These are phyloP conservation scores for Linum trigynum DNA, from an alignment of 345 rosid species.

Conservation along the genomic window DNA sequence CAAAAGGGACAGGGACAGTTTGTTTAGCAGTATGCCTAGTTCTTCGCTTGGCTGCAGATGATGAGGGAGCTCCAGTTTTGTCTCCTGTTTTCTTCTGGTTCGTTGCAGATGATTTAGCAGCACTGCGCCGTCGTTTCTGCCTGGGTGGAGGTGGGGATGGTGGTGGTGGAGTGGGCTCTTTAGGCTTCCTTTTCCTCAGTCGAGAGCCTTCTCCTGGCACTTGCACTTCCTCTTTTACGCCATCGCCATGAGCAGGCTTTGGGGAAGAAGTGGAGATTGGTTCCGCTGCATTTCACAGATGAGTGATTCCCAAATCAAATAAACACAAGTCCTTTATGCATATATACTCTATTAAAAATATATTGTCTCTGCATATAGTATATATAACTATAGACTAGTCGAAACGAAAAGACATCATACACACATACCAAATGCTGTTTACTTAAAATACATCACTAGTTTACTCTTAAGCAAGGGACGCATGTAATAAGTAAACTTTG, in stretches of 20 bases:
- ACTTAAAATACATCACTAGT: too few species aligned
- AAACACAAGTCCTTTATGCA: background rate
- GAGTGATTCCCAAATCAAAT: background rate
- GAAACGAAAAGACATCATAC: too few species aligned
- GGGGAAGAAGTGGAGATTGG: conserved; percentile 17
- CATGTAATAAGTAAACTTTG: too few species aligned
- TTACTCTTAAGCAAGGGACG: too few species aligned
- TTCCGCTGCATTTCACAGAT: conserved; percentile 21
- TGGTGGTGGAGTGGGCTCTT: background rate
- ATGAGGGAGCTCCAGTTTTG: background rate
- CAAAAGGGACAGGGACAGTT: background rate
- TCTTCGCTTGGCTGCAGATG: conserved; percentile 22
- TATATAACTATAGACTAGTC: too few species aligned
- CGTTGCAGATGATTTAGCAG: background rate
- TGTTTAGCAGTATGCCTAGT: conserved; percentile 26
- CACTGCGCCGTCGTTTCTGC: background rate
- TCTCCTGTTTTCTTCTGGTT: background rate
- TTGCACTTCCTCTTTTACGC: conserved; percentile 15
- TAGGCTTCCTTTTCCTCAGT: conserved; percentile 29
- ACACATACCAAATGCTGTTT: too few species aligned
- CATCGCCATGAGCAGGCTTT: conserved; percentile 17
- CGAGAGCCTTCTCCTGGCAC: conserved; percentile 19
- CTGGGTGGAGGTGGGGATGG: background rate
- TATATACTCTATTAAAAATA: background rate
- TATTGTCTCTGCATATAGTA: too few species aligned